Conservation (phyloP, 164 flowering plant genomes). For the Vitis labrusca region DNA sequence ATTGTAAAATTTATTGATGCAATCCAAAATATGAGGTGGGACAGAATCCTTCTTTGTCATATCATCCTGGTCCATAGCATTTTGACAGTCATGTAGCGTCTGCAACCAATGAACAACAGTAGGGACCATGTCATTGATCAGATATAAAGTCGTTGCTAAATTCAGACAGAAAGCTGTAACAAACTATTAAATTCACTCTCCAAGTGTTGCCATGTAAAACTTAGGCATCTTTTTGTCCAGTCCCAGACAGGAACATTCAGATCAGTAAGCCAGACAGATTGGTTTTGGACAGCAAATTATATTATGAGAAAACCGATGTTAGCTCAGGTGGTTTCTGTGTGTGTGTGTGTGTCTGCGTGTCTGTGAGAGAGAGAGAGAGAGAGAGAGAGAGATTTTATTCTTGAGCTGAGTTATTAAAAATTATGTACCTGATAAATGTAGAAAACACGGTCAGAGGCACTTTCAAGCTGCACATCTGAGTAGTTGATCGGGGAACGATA, state of each 20-base stretch:
- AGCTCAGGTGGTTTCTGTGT: too few relatives aligned
- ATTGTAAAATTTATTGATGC: conserved; percentile 52
- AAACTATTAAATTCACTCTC: too few relatives aligned
- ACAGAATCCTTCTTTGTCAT: conserved; percentile 33
- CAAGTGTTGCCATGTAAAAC: too few relatives aligned
- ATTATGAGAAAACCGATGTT: too few relatives aligned
- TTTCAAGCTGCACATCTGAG: conserved; percentile 73
- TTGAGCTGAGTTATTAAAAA: background rate
- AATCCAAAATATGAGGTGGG: conserved; percentile 43
- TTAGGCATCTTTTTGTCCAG: too few relatives aligned
- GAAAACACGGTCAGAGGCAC: conserved; percentile 87
- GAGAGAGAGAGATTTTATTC: background rate
- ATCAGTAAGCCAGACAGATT: too few relatives aligned
- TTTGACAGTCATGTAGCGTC: conserved; percentile 79
- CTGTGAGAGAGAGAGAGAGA: background rate
- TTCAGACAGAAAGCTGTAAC: too few relatives aligned
- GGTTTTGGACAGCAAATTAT: too few relatives aligned
- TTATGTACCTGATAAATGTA: conserved; percentile 88
- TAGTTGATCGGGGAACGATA: conserved; percentile 91
- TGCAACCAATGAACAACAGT: conserved; percentile 34
- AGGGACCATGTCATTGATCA: background rate
- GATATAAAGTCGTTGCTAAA: background rate
- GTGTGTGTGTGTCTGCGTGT: background rate
- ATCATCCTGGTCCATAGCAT: conserved; percentile 39
- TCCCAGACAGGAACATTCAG: too few relatives aligned